Evolutionary conservation across 1,284 basidiomycete species (phyloP).

Genomic region (Schizophyllum commune): DNA sequence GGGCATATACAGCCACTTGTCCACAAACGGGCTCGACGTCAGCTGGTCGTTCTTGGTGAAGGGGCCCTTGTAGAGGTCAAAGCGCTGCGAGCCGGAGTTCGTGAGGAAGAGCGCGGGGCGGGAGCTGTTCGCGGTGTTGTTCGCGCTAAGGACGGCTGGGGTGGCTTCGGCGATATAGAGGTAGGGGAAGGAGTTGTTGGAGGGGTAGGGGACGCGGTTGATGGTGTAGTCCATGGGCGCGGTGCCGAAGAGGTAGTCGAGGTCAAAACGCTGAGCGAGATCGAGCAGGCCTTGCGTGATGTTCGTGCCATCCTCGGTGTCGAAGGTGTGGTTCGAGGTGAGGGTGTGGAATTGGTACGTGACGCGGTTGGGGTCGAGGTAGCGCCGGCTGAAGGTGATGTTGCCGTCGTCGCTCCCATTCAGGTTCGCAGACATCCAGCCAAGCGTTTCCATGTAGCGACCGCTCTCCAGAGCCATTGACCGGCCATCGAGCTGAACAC

Average conservation of each 20-base stretch:
- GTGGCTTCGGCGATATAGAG: conserved; percentile 39
- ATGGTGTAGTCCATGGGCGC: conserved; percentile 71
- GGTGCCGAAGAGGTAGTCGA: conserved; percentile 52
- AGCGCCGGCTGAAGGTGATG: conserved; percentile 59
- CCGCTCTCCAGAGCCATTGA: conserved; percentile 75
- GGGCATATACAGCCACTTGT: conserved; percentile 10
- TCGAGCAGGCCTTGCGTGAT: conserved; percentile 50
- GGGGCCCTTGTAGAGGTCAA: conserved; percentile 59
- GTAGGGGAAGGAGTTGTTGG: conserved; percentile 54
- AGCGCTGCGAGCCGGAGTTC: conserved; percentile 72
- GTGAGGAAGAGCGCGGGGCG: conserved; percentile 60
- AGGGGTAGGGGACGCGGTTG: conserved; percentile 51
- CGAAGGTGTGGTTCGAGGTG: conserved; percentile 38
- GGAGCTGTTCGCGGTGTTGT: conserved; percentile 7
- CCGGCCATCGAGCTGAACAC: conserved; percentile 56
- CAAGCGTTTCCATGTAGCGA: conserved; percentile 83
- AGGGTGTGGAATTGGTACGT: conserved; percentile 66
- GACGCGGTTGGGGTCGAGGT: conserved; percentile 67
- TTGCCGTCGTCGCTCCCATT: conserved; percentile 6
- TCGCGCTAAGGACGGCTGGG: conserved; percentile 3
- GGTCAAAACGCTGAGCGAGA: conserved; percentile 46
- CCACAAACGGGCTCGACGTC: conserved; percentile 11
- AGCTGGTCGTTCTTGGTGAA: conserved; percentile 12
- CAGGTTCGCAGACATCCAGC: conserved; percentile 12
- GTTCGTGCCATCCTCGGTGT: conserved; percentile 40